These are phyloP conservation scores for Blastomyces parvus DNA, from an alignment of 2,329 filamentous ascomycete genomes.

Conservation along the genomic window DNA sequence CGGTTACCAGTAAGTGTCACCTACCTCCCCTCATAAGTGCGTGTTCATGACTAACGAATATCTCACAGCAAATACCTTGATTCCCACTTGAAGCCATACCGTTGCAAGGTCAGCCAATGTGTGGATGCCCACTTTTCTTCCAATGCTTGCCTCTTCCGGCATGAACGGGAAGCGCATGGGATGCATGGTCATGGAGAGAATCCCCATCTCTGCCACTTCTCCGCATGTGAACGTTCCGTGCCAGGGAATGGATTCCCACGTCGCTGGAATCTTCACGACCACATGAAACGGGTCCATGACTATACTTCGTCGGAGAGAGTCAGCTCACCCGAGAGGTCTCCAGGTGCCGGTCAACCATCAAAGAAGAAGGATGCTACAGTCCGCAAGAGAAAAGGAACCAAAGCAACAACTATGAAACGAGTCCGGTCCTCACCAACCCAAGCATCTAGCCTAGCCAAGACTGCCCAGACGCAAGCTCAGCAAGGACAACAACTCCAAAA, in stretches of 20 bases:
- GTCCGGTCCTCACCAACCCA: constrained; percentile 32
- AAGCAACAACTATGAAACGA: constrained; percentile 35
- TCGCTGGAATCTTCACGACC: constrained; percentile 91
- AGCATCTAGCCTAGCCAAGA: constrained; percentile 21
- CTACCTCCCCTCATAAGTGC: constrained; percentile 6
- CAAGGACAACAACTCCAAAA: constrained; percentile 34
- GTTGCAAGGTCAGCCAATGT: constrained; percentile 78
- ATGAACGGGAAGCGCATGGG: constrained; percentile 90
- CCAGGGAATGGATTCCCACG: constrained; percentile 83
- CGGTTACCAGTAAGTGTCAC: constrained; percentile 80
- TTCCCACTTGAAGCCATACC: constrained; percentile 92
- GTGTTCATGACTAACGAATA: constrained; percentile 18
- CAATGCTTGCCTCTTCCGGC: constrained; percentile 84
- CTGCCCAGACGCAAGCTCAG: constrained; percentile 26
- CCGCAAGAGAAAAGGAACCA: constrained; percentile 32
- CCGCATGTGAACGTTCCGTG: constrained; percentile 74
- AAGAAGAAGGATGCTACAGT: constrained; percentile 31
- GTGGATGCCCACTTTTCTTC: constrained; percentile 86
- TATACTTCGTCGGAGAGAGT: constrained; percentile 39
- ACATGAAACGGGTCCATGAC: constrained; percentile 90
- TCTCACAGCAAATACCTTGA: constrained; percentile 80
- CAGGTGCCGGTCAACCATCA: constrained; percentile 20
- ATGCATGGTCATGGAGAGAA: constrained; percentile 92
- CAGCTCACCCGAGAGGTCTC: constrained; percentile 35
- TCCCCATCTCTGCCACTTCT: constrained; percentile 79